Evolutionary conservation across 768 basidiomycete species (phyloP), one percentile per base, ranked within the genome.

Genomic region (Pleurotus sapidus): DNA sequence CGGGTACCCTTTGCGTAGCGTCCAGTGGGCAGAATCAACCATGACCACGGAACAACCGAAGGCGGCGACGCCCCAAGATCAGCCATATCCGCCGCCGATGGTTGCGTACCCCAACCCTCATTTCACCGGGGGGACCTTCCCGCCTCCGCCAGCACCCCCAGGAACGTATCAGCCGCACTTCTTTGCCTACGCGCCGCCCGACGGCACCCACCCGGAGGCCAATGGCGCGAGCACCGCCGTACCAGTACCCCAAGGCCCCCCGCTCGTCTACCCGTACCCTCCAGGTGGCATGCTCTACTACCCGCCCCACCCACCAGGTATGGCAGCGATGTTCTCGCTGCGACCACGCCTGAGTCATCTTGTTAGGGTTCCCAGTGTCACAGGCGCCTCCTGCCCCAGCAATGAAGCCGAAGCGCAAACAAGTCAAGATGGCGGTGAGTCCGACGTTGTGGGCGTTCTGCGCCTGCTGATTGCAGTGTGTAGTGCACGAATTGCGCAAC

Each of bases 401-500:
- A 51, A 42, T 60, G 70, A 27, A 85, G 59, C 83, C 88, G 2
- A 93, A 93, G 72, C 89, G 91, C 60, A 85, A 84, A 64, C 91
- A 93, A 68, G 92, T 93, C 65, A 93, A 93, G 78, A 92, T 92
- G 76, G 91, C 91, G 39, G 81, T 83, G 64, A 61, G 77, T 70
- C 12, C 14, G 38, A 42, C 20, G 18, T 47, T 18, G 17, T 23
- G 24, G n/a, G 15, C 20, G 14, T 15, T 17, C 30, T 5, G 11
- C 3, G 17, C 51, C 39, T 38, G 17, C 20, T 30, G 56, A 51
- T 56, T 30, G 12, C 59, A 40, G 12, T 53, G 46, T 53, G 58
- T 47, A 82, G 75, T 93, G 91, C 70, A 93, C 91, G 18, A 91
- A 93, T 64, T 93, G 91, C 67, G 92, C 93, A 59, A 83, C 84